These are phyloP conservation scores for Apiospora sp. DNA, from an alignment of 2,329 filamentous ascomycete genomes.

Conservation along the genomic window DNA sequence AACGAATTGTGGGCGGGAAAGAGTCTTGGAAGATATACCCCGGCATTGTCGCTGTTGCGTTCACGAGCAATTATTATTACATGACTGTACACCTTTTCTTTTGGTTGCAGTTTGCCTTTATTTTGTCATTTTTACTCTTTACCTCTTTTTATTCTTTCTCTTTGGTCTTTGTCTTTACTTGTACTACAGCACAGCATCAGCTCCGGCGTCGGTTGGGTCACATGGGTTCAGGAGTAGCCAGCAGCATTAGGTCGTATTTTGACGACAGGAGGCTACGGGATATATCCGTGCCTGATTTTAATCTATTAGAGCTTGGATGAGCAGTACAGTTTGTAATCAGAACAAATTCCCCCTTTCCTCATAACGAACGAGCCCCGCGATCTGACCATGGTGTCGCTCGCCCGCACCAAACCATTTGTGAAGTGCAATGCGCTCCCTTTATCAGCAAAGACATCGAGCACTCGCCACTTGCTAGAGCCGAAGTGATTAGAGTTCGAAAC, in stretches of 20 bases:
- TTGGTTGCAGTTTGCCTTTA: background rate
- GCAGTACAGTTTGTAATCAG: slow-evolving; percentile 15
- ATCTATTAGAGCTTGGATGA: slow-evolving; percentile 20
- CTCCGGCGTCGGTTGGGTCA: slow-evolving; percentile 17
- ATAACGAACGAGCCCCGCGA: background rate
- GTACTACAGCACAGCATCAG: slow-evolving; percentile 19
- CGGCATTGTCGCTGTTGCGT: background rate
- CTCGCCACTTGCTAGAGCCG: background rate
- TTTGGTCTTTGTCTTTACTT: background rate
- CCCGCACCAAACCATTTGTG: background rate
- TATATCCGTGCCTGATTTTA: slow-evolving; percentile 6
- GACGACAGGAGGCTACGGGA: background rate
- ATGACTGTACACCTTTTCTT: background rate
- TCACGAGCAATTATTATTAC: background rate
- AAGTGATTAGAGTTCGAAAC: slow-evolving; percentile 6
- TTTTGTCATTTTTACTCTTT: background rate
- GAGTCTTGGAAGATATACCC: background rate
- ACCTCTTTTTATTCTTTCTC: background rate
- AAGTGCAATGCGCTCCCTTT: background rate
- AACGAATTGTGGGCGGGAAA: background rate
- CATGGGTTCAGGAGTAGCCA: slow-evolving; percentile 17
- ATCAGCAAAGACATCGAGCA: background rate
- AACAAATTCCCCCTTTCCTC: slow-evolving; percentile 4
- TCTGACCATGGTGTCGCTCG: background rate
- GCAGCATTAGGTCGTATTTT: background rate